Base-by-base conservation (phyloP, 371 early-diverging fungal genomes). In the Blakeslea trispora region DNA sequence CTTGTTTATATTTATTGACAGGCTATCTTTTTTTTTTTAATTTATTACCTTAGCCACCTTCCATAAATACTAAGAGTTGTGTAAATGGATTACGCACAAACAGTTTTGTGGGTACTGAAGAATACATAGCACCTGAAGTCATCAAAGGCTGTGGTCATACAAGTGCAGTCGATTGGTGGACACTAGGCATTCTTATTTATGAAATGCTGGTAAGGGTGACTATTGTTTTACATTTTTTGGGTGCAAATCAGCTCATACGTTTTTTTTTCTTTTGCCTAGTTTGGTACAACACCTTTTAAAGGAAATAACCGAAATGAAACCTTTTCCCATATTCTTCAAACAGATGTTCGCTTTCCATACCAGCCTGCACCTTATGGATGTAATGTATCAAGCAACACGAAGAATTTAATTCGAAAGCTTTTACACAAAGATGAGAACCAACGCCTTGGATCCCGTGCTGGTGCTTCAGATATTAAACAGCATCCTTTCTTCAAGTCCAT, bases 141-240 rank as follows among this genome's bases (percentile, higher is more conserved):
- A 89, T 92, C 69, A 86, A 87, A 59, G 97, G 95, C 23, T 77
- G 82, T 49, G 97, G 97, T 23, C 97, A 99, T 77, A 92, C 98
- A 18, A 87, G 85, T 61, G 85, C 90, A 2, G 97, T 96, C 17
- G 99, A 99, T 81, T 97, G 99, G 94, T 99, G 99, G 99, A 95
- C 98, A 7, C 72, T 98, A 14, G 99, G 99, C 13, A 94, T 99
- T 28, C 78, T 98, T 44, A 83, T 98, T 7, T 98, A 92, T 68
- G 98, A 98, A 71, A 95, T 99, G 95, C 81, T 97, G 68, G 88
- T 87, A 74, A 71, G 72, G 53, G 32, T 19, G 14, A 17, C 3
- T n/a, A 1, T 7, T 53, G 47, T 13, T 31, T 19, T 23, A 19
- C 11, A 11, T 32, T 10, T 24, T 45, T 31, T 3, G n/a, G n/a